Evolutionary conservation across 2,329 filamentous ascomycete species (phyloP).

Genomic region (Phialemonium atrogriseum): DNA sequence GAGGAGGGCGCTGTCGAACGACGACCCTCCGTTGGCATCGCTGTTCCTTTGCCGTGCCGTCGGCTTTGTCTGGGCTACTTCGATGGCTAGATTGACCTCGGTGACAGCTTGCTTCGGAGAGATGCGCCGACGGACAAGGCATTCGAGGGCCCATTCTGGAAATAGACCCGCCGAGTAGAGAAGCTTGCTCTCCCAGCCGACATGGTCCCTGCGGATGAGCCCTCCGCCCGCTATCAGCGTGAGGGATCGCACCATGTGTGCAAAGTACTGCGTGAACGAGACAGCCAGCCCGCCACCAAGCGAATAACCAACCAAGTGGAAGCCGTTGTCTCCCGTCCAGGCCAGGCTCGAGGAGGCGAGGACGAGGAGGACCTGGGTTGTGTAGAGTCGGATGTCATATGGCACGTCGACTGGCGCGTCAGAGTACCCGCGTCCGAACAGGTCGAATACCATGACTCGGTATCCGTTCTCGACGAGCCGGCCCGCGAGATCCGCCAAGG

Average conservation of each 20-base stretch:
- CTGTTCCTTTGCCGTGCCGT: slow-evolving; percentile 21
- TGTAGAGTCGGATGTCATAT: slow-evolving; percentile 58
- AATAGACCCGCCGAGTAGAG: slow-evolving; percentile 54
- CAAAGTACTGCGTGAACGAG: slow-evolving; percentile 62
- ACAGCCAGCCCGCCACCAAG: slow-evolving; percentile 68
- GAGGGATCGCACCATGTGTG: slow-evolving; percentile 53
- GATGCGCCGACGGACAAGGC: slow-evolving; percentile 42
- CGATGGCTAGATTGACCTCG: slow-evolving; percentile 26
- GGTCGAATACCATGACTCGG: slow-evolving; percentile 72
- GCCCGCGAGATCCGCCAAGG: slow-evolving; percentile 58
- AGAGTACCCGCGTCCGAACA: slow-evolving; percentile 71
- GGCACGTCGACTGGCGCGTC: slow-evolving; percentile 54
- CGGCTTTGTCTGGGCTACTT: slow-evolving; percentile 20
- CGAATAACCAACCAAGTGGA: slow-evolving; percentile 71
- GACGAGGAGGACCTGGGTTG: slow-evolving; percentile 55
- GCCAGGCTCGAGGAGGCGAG: slow-evolving; percentile 53
- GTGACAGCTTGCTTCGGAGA: slow-evolving; percentile 28
- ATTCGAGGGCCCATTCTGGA: slow-evolving; percentile 48
- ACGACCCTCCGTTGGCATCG: slow-evolving; percentile 25
- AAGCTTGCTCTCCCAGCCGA: slow-evolving; percentile 51
- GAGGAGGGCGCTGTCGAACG: slow-evolving; percentile 40
- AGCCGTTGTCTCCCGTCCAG: slow-evolving; percentile 48
- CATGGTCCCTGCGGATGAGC: slow-evolving; percentile 54
- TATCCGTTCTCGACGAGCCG: slow-evolving; percentile 53
- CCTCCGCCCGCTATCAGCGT: slow-evolving; percentile 62